These are phyloP conservation scores for Linnemannia schmuckeri DNA, from an alignment of 192 early-diverging fungal genomes.

Conservation along the genomic window DNA sequence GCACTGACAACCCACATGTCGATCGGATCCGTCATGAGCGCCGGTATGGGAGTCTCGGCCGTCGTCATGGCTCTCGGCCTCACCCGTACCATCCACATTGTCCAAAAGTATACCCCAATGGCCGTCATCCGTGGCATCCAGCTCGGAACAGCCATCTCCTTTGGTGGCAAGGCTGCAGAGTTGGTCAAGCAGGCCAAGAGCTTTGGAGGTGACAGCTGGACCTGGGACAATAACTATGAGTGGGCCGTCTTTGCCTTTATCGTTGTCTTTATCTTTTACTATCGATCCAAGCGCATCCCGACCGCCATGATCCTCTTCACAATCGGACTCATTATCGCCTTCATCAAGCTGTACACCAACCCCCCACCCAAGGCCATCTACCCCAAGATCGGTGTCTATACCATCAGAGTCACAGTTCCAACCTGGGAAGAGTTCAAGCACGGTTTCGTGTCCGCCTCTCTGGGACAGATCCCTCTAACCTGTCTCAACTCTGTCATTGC, in stretches of 20 bases:
- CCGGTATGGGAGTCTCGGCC: conserved; percentile 74
- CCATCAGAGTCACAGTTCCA: conserved; percentile 67
- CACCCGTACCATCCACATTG: conserved; percentile 73
- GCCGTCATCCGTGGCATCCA: conserved; percentile 79
- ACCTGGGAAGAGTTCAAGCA: conserved; percentile 73
- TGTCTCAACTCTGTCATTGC: conserved; percentile 90
- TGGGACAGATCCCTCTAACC: conserved; percentile 92
- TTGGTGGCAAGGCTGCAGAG: conserved; percentile 75
- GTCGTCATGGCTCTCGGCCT: conserved; percentile 72
- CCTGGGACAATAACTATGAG: conserved; percentile 78
- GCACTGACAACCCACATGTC: conserved; percentile 77
- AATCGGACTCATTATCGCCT: conserved; percentile 76
- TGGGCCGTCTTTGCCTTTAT: conserved; percentile 76
- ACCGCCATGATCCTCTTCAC: conserved; percentile 79
- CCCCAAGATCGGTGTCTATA: conserved; percentile 67
- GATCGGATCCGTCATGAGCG: conserved; percentile 74
- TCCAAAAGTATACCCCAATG: conserved; percentile 76
- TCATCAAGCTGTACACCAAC: conserved; percentile 60
- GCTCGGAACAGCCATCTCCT: conserved; percentile 78
- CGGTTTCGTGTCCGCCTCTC: conserved; percentile 84
- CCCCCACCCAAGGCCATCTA: conserved; percentile 50
- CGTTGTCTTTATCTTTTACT: conserved; percentile 75
- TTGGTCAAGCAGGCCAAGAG: conserved; percentile 63
- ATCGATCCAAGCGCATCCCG: conserved; percentile 65
- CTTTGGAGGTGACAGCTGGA: conserved; percentile 65